Base-by-base conservation (phyloP, 352 stramenopile genomes). In the Globisporangium nagaii region DNA sequence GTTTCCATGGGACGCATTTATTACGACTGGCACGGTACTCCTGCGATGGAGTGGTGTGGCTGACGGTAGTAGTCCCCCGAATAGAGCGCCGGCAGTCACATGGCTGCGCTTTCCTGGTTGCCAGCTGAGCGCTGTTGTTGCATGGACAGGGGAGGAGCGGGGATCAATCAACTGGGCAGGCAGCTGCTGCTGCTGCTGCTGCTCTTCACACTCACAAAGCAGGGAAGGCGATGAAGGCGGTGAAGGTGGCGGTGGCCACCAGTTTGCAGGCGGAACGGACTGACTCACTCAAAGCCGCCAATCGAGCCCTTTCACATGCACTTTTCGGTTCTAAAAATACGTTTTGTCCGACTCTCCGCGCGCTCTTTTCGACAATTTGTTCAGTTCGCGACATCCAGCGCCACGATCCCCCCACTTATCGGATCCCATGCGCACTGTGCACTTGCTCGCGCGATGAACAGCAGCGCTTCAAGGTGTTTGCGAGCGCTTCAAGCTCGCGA, bases 31-130 rank as follows among this genome's bases (percentile, higher is more conserved):
- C 32, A n/a, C 32, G 32, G 32, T 37, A 17, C 32, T n/a, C n/a
- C n/a, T n/a, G n/a, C n/a, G n/a, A n/a, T n/a, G n/a, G n/a, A 36
- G 32, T 41, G 2, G 22, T 7, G 15, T 24, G 35, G 11, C 13
- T 22, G 17, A 41, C 35, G 20, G 35, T 41, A 41, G n/a, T n/a
- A n/a, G n/a, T n/a, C n/a, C n/a, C n/a, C n/a, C n/a, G n/a, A n/a
- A n/a, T n/a, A n/a, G n/a, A n/a, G n/a, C n/a, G 9, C 34, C 13
- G 34, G n/a, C 10, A 4, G 13, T 39, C 13, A 47, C 41, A 49
- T 49, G 42, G 42, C 42, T 49, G 42, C 42, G 15, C 25, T 25
- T 49, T 49, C 42, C 24, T 3, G 42, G 12, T 48, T 48, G 15
- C 41, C 41, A 48, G 41, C 42, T 48, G 42, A n/a, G 6, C 36